These are phyloP conservation scores for Cardamine occulta DNA, from an alignment of 345 rosid species.

Conservation along the genomic window DNA sequence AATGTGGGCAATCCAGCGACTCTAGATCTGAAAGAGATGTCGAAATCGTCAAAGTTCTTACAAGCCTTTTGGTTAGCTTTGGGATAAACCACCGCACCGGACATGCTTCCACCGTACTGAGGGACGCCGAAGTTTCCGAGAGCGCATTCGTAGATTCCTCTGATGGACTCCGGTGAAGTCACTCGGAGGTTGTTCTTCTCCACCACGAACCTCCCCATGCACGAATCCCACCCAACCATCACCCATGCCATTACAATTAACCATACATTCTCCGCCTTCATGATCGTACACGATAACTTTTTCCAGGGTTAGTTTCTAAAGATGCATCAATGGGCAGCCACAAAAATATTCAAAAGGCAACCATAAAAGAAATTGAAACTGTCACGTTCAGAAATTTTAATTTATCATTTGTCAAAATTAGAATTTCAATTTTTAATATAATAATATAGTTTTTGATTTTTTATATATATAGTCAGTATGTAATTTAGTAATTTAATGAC, in stretches of 20 bases:
- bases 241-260: constrained; percentile 16
- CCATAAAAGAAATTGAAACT: constrained; percentile 10
- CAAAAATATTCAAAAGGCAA: not conserved
- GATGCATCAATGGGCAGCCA: not conserved
- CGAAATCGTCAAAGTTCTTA: constrained; percentile 59
- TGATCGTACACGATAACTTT: not conserved
- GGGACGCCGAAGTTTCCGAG: constrained; percentile 98
- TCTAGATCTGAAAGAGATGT: constrained; percentile 63
- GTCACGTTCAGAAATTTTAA: not conserved
- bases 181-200: constrained; percentile 47
- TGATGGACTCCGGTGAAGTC: constrained; percentile 88
- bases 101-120: constrained; percentile 98
- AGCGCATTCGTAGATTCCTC: constrained; percentile 85
- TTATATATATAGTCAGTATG: no score
- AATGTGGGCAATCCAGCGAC: constrained; percentile 80
- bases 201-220: constrained; percentile 20
- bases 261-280: constrained; percentile 11
- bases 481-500: no score
- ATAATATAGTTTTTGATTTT: no score
- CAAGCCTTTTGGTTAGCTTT: constrained; percentile 79
- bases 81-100: constrained; percentile 77
- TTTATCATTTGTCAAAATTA: not conserved
- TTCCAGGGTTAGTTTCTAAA: not conserved
- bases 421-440: no score
- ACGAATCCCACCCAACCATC: not conserved